Evolutionary conservation across 2,329 filamentous ascomycete species (phyloP).

Genomic region (Camptophora hylomeconis): DNA sequence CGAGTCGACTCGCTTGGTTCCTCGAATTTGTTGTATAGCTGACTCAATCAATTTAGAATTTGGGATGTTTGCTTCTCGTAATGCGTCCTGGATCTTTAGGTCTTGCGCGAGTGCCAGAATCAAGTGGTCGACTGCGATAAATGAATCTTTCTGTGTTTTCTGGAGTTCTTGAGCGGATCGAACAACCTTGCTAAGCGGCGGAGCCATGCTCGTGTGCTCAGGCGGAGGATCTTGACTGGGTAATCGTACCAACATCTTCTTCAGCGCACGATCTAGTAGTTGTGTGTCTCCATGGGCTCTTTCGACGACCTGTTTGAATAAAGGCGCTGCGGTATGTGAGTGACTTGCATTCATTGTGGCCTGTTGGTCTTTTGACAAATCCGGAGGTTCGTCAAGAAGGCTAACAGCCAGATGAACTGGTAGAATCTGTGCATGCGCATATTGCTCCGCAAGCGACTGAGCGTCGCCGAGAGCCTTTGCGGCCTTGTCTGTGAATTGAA

Average conservation of each 20-base stretch:
- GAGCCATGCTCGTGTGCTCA: slow-evolving; percentile 71
- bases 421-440: slow-evolving; percentile 79
- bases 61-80: slow-evolving; percentile 81
- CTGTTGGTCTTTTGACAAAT: slow-evolving; percentile 67
- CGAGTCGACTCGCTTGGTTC: slow-evolving; percentile 85
- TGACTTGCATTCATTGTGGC: slow-evolving; percentile 50
- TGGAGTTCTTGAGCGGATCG: slow-evolving; percentile 77
- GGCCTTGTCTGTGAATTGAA: slow-evolving; percentile 82
- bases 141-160: slow-evolving; percentile 95
- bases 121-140: slow-evolving; percentile 86
- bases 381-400: slow-evolving; percentile 32
- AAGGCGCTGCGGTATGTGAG: slow-evolving; percentile 49
- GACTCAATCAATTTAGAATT: slow-evolving; percentile 82
- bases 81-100: slow-evolving; percentile 52
- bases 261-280: slow-evolving; percentile 73
- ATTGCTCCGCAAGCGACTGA: slow-evolving; percentile 75
- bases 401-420: slow-evolving; percentile 72
- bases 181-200: slow-evolving; percentile 68
- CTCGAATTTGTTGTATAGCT: slow-evolving; percentile 82
- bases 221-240: slow-evolving; percentile 92
- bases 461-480: slow-evolving; percentile 82
- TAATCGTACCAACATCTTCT: slow-evolving; percentile 79
- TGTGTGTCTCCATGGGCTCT: slow-evolving; percentile 87
- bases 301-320: slow-evolving; percentile 91
- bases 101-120: slow-evolving; percentile 80